These are phyloP conservation scores for Apostasia shenzhenica DNA, from an alignment of 106 monocot genomes.

Conservation along the genomic window DNA sequence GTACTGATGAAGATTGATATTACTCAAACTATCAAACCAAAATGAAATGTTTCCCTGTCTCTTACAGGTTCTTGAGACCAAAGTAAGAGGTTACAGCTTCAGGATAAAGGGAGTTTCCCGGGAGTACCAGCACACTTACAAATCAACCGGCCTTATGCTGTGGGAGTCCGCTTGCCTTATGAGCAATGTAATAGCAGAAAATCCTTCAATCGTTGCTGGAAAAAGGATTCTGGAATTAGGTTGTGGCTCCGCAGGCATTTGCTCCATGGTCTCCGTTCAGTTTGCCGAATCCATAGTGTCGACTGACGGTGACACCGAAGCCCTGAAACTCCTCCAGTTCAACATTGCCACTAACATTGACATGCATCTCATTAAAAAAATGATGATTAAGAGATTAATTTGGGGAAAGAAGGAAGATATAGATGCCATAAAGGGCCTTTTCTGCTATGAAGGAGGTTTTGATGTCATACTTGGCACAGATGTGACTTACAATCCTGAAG, in stretches of 20 bases:
- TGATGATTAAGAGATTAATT: constrained; percentile 38
- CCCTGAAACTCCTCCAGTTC: constrained; percentile 55
- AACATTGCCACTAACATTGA: constrained; percentile 55
- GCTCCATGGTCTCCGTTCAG: constrained; percentile 75
- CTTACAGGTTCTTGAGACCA: constrained; percentile 43
- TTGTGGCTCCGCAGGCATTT: constrained; percentile 83
- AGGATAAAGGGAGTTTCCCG: constrained; percentile 48
- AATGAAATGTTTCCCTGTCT: neutral
- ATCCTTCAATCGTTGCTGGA: constrained; percentile 54
- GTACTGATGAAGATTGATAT: no score
- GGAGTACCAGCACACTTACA: constrained; percentile 92
- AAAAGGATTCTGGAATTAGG: constrained; percentile 83
- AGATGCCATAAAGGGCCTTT: constrained; percentile 27
- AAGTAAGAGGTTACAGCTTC: constrained; percentile 42
- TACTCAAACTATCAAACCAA: no score
- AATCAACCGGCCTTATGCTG: constrained; percentile 86
- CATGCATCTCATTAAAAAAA: constrained; percentile 24
- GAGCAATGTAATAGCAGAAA: constrained; percentile 62
- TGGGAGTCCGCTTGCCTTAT: constrained; percentile 92
- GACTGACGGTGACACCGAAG: constrained; percentile 74
- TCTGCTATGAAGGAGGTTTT: constrained; percentile 31
- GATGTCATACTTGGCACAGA: constrained; percentile 88
- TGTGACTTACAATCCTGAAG: constrained; percentile 63
- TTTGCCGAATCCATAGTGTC: constrained; percentile 63
- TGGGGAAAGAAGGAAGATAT: constrained; percentile 73